Percentiles rank a stretch among this genome's conserved stretches.
Conservation (phyloP, 148 eudicot genomes). For the Spergularia marina region DNA sequence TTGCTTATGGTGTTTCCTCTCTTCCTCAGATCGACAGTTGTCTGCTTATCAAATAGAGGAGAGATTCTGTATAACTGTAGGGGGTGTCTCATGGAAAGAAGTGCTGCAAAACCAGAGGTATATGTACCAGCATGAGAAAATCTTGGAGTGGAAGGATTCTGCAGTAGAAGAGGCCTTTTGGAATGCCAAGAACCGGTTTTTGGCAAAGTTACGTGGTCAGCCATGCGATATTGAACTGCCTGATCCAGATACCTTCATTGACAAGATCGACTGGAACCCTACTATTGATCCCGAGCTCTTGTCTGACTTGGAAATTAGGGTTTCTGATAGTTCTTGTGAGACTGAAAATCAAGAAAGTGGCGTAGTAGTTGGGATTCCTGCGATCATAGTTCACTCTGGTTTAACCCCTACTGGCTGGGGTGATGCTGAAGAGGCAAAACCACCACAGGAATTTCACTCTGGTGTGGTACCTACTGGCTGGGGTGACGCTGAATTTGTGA, state of each 20-base stretch:
- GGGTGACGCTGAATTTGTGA: constrained; percentile 24
- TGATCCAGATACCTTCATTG: constrained; percentile 67
- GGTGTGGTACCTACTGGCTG: not conserved
- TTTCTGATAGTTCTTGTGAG: constrained; percentile 23
- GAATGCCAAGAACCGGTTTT: constrained; percentile 60
- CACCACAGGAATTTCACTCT: constrained; percentile 6
- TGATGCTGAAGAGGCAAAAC: constrained; percentile 35
- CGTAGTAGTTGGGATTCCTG: constrained; percentile 44
- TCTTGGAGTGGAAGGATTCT: constrained; percentile 63
- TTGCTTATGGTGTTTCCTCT: not conserved
- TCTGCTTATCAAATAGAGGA: constrained; percentile 60
- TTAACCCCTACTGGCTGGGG: constrained; percentile 51
- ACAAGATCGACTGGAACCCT: constrained; percentile 56
- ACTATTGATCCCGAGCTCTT: constrained; percentile 37
- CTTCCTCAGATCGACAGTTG: constrained; percentile 41
- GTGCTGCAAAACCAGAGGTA: constrained; percentile 48
- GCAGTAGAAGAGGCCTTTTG: constrained; percentile 64
- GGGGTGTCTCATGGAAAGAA: constrained; percentile 54
- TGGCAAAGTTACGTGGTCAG: constrained; percentile 47
- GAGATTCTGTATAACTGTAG: constrained; percentile 50
- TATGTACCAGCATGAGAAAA: constrained; percentile 43
- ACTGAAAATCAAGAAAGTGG: constrained; percentile 29
- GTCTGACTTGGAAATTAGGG: constrained; percentile 39
- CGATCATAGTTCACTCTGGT: constrained; percentile 27
- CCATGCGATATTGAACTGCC: constrained; percentile 50